These are phyloP conservation scores for Ceratocystis papillata DNA, from an alignment of 2,329 filamentous ascomycete species.

Conservation along the genomic window DNA sequence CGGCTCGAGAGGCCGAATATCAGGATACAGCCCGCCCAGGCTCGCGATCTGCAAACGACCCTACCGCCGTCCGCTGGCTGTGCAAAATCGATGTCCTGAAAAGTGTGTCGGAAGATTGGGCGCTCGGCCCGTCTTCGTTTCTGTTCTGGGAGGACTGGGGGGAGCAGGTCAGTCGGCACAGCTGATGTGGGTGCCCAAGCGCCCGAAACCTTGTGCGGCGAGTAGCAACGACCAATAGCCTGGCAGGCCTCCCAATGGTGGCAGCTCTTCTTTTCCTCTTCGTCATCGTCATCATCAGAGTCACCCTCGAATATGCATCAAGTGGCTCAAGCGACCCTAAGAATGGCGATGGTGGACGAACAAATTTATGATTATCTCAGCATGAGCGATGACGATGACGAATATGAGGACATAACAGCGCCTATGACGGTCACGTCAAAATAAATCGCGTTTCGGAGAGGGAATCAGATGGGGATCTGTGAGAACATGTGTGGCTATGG, in stretches of 20 bases:
- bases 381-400: neutral
- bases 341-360: slow-evolving; percentile 11
- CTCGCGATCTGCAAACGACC: too few species aligned
- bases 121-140: neutral
- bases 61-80: neutral
- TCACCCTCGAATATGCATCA: slow-evolving; percentile 19
- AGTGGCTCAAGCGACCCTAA: neutral
- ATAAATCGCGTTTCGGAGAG: slow-evolving; percentile 41
- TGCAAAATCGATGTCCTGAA: slow-evolving; percentile 1
- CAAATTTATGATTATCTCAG: slow-evolving; percentile 23
- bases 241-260: slow-evolving; percentile 25
- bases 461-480: slow-evolving; percentile 44
- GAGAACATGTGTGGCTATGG: slow-evolving; percentile 43
- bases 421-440: slow-evolving; percentile 37
- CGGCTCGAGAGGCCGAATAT: slow-evolving; percentile 24
- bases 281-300: slow-evolving; percentile 22
- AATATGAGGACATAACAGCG: neutral
- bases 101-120: neutral
- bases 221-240: neutral
- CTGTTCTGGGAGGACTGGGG: slow-evolving; percentile 41
- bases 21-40: too few species aligned
- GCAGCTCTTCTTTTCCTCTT: slow-evolving; percentile 30
- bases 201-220: neutral
- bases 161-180: slow-evolving; percentile 38
- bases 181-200: slow-evolving; percentile 35